Evolutionary conservation across 2,329 filamentous ascomycete species (phyloP).

Genomic region (Parastagonospora avenae): DNA sequence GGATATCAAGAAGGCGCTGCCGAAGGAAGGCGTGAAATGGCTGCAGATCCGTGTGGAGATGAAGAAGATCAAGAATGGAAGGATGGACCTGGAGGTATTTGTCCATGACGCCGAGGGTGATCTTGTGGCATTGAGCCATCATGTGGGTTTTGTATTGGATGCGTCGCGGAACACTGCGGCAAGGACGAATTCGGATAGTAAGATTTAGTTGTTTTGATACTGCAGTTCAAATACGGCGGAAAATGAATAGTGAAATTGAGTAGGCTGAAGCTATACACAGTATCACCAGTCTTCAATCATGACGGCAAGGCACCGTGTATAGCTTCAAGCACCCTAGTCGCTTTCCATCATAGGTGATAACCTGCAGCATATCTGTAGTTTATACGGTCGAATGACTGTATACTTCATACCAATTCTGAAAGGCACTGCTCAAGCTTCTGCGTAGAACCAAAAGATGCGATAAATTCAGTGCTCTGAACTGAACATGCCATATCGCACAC

Average conservation of each 20-base stretch:
- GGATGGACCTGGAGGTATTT: constrained; percentile 75
- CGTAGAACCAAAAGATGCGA: too few relatives aligned
- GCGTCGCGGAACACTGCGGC: constrained; percentile 67
- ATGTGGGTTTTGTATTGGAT: constrained; percentile 68
- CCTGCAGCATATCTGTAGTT: too few relatives aligned
- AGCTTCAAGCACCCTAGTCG: too few relatives aligned
- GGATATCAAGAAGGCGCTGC: constrained; percentile 76
- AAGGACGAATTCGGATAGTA: constrained; percentile 48
- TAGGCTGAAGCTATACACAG: too few relatives aligned
- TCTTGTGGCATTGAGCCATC: constrained; percentile 69
- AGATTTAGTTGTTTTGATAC: constrained; percentile 28
- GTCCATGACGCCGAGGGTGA: constrained; percentile 68
- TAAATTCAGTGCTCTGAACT: too few relatives aligned
- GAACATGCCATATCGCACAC: too few relatives aligned
- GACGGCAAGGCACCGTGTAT: background rate
- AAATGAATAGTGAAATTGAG: background rate
- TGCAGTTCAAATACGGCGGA: too few relatives aligned
- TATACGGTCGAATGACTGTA: too few relatives aligned
- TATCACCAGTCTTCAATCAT: too few relatives aligned
- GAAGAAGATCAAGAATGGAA: constrained; percentile 71
- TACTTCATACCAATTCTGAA: too few relatives aligned
- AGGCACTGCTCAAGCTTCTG: too few relatives aligned
- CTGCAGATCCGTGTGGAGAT: constrained; percentile 68
- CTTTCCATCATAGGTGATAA: too few relatives aligned
- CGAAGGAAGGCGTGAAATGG: constrained; percentile 72